Conservation (phyloP, 108 stramenopile genomes). For the Conticribra guillardii region DNA sequence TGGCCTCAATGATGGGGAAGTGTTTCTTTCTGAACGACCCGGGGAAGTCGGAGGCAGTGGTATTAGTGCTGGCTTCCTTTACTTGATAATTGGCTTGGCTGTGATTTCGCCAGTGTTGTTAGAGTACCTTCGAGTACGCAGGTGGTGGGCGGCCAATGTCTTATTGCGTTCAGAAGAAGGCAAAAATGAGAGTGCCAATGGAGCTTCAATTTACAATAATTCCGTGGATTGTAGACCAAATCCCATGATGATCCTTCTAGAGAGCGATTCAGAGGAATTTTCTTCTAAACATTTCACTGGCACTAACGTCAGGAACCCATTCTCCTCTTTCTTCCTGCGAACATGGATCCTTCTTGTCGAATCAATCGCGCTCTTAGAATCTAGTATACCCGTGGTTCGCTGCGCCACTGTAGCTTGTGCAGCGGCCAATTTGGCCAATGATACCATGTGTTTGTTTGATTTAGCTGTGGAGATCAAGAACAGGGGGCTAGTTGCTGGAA, state of each 20-base stretch:
- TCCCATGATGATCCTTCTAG: constrained; percentile 22
- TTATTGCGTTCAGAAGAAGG: neutral
- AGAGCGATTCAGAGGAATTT: constrained; percentile 7
- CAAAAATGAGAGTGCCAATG: constrained; percentile 5
- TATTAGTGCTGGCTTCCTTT: neutral
- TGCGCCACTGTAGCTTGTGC: constrained; percentile 39
- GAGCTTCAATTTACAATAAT: neutral
- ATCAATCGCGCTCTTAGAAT: constrained; percentile 37
- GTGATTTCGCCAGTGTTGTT: constrained; percentile 27
- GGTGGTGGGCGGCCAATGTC: constrained; percentile 22
- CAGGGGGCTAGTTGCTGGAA: constrained; percentile 28
- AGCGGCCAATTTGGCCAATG: constrained; percentile 22
- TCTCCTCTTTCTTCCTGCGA: constrained; percentile 12
- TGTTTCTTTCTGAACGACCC: neutral
- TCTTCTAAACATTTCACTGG: neutral
- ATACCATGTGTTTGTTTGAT: constrained; percentile 31
- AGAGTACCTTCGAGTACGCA: constrained; percentile 24
- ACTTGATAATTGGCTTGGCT: neutral
- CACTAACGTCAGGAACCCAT: neutral
- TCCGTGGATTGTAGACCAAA: neutral
- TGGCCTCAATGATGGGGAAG: neutral
- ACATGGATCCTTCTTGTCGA: constrained; percentile 31
- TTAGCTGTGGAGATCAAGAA: constrained; percentile 40
- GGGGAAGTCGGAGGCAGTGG: neutral
- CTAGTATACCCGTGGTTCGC: constrained; percentile 39